These are phyloP conservation scores for Madurella fahalii DNA, from an alignment of 2,329 filamentous ascomycete genomes.

Conservation along the genomic window DNA sequence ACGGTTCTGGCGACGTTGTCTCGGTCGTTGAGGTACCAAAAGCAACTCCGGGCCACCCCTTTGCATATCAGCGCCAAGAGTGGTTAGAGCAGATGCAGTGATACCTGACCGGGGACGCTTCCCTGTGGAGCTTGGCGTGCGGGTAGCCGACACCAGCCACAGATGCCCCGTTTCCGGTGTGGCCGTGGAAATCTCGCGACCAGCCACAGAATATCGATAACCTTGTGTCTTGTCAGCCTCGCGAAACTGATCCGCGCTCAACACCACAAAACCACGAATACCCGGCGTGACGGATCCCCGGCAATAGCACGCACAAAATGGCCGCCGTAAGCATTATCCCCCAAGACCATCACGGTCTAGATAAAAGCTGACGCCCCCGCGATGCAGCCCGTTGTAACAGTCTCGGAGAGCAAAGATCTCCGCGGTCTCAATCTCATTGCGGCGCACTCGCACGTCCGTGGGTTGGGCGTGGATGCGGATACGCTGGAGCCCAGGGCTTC, in stretches of 20 bases:
- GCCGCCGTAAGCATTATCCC: constrained; percentile 41
- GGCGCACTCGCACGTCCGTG: constrained; percentile 95
- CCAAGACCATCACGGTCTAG: not conserved
- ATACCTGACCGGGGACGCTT: too few species aligned
- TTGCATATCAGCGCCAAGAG: too few species aligned
- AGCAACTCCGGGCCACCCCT: too few species aligned
- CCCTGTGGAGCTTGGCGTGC: too few species aligned
- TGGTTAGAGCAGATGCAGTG: too few species aligned
- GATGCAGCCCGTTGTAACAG: constrained; percentile 61
- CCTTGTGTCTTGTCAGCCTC: constrained; percentile 12
- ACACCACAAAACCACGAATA: constrained; percentile 2
- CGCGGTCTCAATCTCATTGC: constrained; percentile 96
- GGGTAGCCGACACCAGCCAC: too few species aligned
- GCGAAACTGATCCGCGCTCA: constrained; percentile 7
- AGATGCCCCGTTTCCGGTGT: too few species aligned
- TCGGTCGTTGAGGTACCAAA: too few species aligned
- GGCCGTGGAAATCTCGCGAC: too few species aligned
- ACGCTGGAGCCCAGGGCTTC: constrained; percentile 80
- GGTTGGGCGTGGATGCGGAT: constrained; percentile 87
- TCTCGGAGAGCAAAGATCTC: constrained; percentile 94
- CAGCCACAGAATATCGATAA: too few species aligned
- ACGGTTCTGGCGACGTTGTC: too few species aligned
- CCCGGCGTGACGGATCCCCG: constrained; percentile 2
- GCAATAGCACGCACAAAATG: constrained; percentile 36
- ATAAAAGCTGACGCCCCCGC: constrained; percentile 4